Conservation (phyloP, 371 early-diverging fungal genomes). For the Funneliformis caledonium region DNA sequence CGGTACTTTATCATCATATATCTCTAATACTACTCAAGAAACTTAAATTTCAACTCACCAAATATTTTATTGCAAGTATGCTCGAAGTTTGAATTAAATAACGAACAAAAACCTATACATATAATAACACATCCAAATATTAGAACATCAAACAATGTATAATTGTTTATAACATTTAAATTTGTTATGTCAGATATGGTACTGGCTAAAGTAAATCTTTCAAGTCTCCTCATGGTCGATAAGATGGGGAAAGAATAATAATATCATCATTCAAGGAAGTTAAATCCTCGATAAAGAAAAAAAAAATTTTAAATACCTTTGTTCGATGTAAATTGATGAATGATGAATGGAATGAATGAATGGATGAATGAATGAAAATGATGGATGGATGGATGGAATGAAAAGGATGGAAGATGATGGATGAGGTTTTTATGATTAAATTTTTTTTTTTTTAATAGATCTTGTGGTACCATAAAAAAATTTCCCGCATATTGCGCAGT, state of each 20-base stretch:
- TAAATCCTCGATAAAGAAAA: not conserved
- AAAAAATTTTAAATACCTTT: not conserved
- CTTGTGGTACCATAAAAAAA: too few species aligned
- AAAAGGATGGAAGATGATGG: too few species aligned
- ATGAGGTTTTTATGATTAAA: too few species aligned
- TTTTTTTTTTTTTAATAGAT: too few species aligned
- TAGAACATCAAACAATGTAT: not conserved
- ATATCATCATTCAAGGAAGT: not conserved
- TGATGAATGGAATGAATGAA: too few species aligned
- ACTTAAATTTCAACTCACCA: not conserved
- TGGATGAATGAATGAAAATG: too few species aligned
- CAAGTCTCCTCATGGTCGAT: not conserved
- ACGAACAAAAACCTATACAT: not conserved
- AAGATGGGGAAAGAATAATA: not conserved
- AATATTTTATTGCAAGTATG: not conserved
- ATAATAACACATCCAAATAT: not conserved
- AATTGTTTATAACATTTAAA: not conserved
- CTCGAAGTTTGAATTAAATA: not conserved
- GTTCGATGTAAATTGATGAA: too few species aligned
- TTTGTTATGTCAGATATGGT: not conserved
- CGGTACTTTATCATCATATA: not conserved
- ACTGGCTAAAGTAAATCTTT: constrained; percentile 3
- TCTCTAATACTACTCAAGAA: not conserved
- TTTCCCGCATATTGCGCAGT: too few species aligned
- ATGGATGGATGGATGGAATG: too few species aligned